Base-by-base conservation (phyloP, 768 basidiomycete species). In the Phylloporus sp. region DNA sequence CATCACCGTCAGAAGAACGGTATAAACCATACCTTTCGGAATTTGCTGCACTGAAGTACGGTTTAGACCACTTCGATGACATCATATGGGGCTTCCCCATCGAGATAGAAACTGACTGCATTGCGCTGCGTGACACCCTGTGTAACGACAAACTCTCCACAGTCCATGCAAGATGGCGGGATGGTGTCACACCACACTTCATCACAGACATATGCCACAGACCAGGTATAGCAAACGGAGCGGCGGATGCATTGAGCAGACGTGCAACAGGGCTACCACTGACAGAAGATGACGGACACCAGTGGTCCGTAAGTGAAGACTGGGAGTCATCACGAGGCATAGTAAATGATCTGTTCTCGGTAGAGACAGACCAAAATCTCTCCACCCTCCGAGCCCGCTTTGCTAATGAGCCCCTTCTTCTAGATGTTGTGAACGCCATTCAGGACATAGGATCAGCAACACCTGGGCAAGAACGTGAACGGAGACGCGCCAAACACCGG, bases 31-130 rank as follows among this genome's bases (percentile, higher is more conserved):
- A 61, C 32, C 9, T 71, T 0, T 52, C 70, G 0, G 67, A 73
- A 38, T 71, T 72, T 37, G 65, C 66, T 0, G 69, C 62, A 2
- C 55, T 73, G 15, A 71, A 72, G 34, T 70, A 54, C 38, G 42
- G 44, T 0, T 23, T 68, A 0, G 64, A 68, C 38, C 64, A 70
- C 32, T 68, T 70, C 44, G 43, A 55, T 1, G 54, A 69, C 37
- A 57, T 55, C 1, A 52, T 65, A 0, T 66, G 52, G 38, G 62
- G 66, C 0, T 67, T 55, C 24, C 67, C 64, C 1, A 41, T 72
- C 0, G 61, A 69, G 34, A 15, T 67, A 9, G 55, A 62, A 39
- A 58, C 65, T 6, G 54, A 61, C 51, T 60, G 61, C 48, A 43
- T 42, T 22, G 63, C 63, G 0, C 47, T 70, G 1, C 22, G 51